Evolutionary conservation across 2,329 filamentous ascomycete genomes (phyloP).

Genomic region (Geoglossum cookeanum): DNA sequence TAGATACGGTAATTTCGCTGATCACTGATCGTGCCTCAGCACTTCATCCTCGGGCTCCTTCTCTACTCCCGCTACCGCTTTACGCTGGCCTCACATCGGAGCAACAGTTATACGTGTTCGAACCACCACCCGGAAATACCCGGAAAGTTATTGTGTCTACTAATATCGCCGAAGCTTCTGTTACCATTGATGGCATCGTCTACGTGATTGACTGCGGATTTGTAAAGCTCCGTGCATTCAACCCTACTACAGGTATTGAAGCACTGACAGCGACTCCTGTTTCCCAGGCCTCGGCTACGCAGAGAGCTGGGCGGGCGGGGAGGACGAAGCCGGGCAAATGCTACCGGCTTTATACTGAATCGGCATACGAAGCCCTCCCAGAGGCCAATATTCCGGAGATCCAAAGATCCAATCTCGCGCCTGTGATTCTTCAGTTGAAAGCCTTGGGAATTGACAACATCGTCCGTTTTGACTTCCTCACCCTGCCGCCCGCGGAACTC

Average conservation of each 20-base stretch:
- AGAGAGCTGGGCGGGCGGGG: slow-evolving; percentile 77
- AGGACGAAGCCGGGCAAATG: slow-evolving; percentile 84
- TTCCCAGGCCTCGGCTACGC: slow-evolving; percentile 82
- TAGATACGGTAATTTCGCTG: slow-evolving; percentile 62
- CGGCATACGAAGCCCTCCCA: slow-evolving; percentile 43
- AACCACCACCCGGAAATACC: slow-evolving; percentile 59
- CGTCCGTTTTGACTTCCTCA: slow-evolving; percentile 74
- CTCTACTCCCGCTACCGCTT: slow-evolving; percentile 54
- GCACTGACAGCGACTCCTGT: slow-evolving; percentile 63
- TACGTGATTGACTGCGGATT: slow-evolving; percentile 84
- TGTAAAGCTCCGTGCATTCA: slow-evolving; percentile 75
- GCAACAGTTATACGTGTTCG: slow-evolving; percentile 89
- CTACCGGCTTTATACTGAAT: slow-evolving; percentile 77
- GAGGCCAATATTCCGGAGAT: slow-evolving; percentile 74
- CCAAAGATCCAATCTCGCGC: slow-evolving; percentile 76
- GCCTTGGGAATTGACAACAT: slow-evolving; percentile 92
- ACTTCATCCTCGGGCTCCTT: slow-evolving; percentile 37
- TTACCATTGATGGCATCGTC: slow-evolving; percentile 82
- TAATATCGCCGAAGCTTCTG: slow-evolving; percentile 90
- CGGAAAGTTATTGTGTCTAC: slow-evolving; percentile 86
- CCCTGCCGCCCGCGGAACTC: slow-evolving; percentile 65
- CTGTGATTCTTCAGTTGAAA: slow-evolving; percentile 77
- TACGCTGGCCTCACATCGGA: slow-evolving; percentile 81
- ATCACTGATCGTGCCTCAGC: slow-evolving; percentile 52
- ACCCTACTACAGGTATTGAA: slow-evolving; percentile 71